phyloP scores from a whole-genome alignment of 768 basidiomycete genomes.

The Amanita molliuscula region DNA sequence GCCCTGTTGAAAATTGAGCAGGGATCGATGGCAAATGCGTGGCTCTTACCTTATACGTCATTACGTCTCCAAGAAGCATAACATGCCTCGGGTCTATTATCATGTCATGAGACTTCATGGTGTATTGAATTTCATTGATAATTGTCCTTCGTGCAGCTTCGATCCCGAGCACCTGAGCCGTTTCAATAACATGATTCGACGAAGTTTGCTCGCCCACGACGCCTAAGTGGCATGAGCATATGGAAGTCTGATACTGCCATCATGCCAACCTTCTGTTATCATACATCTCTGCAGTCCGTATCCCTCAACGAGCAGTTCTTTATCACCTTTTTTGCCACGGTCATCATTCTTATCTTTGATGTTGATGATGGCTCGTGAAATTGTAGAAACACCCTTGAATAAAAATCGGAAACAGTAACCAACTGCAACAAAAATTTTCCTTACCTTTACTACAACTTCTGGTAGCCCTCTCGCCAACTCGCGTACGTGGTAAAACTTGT shows the following conservation, averaged over 20 bases:
- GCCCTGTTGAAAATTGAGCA: constrained; percentile 40
- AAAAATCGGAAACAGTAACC: not conserved
- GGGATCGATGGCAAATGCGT: not conserved
- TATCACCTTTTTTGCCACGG: constrained; percentile 76
- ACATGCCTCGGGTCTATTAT: constrained; percentile 98
- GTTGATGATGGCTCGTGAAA: constrained; percentile 91
- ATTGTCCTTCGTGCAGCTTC: constrained; percentile 93
- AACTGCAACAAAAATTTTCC: constrained; percentile 1
- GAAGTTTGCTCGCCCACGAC: constrained; percentile 88
- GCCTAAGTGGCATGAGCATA: constrained; percentile 37
- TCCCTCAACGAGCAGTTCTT: constrained; percentile 92
- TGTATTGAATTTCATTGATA: constrained; percentile 94
- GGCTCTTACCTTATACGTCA: constrained; percentile 81
- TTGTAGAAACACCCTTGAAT: constrained; percentile 68
- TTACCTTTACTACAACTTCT: constrained; percentile 84
- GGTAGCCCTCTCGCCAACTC: constrained; percentile 78
- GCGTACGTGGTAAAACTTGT: constrained; percentile 77
- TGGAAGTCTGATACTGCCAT: not conserved
- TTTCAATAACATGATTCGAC: constrained; percentile 97
- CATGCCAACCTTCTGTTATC: constrained; percentile 78
- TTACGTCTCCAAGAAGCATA: constrained; percentile 96
- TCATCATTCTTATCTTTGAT: constrained; percentile 83
- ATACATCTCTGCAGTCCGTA: constrained; percentile 96
- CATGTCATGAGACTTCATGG: constrained; percentile 96
- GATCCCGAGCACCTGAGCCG: constrained; percentile 91